Percentiles rank a stretch among this genome's conserved stretches.
phyloP scores from a whole-genome alignment of 2,329 filamentous ascomycete species.

The Hypoxylon sp. region DNA sequence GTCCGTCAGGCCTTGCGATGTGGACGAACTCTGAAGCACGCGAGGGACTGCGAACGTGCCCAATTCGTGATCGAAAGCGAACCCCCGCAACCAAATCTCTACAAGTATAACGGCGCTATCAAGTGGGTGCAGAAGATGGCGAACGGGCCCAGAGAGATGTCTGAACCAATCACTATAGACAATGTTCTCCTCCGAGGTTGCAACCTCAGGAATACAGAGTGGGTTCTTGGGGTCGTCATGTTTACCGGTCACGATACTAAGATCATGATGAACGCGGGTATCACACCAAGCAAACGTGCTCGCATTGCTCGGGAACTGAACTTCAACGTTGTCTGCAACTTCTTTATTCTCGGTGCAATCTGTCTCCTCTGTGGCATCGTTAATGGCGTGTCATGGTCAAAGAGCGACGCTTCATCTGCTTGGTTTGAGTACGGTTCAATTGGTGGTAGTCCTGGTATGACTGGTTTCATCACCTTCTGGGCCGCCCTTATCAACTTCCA shows the following conservation, averaged over 20 bases:
- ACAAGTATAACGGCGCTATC: conserved; percentile 92
- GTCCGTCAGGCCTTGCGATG: conserved; percentile 92
- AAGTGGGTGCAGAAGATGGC: conserved; percentile 84
- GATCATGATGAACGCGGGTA: conserved; percentile 98
- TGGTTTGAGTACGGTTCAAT: conserved; percentile 91
- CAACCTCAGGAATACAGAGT: conserved; percentile 94
- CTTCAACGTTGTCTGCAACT: conserved; percentile 98
- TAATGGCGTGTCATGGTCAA: conserved; percentile 85
- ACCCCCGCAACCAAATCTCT: conserved; percentile 90
- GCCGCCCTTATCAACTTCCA: conserved; percentile 94
- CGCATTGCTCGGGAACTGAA: conserved; percentile 94
- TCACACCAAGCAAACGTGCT: conserved; percentile 93
- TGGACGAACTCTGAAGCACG: conserved; percentile 85
- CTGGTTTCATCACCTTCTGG: conserved; percentile 98
- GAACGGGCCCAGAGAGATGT: conserved; percentile 79
- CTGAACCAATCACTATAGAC: conserved; percentile 93
- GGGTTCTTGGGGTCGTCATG: conserved; percentile 90
- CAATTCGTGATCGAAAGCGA: conserved; percentile 93
- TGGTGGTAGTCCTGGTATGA: conserved; percentile 78
- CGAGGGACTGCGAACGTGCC: conserved; percentile 89
- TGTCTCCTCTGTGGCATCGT: conserved; percentile 88
- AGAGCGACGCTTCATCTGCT: conserved; percentile 78
- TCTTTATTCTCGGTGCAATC: conserved; percentile 88
- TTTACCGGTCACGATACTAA: conserved; percentile 98
- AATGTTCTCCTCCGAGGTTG: conserved; percentile 94